Evolutionary conservation across 768 basidiomycete species (phyloP).

Genomic region (Boletus rufocinnamomeus): DNA sequence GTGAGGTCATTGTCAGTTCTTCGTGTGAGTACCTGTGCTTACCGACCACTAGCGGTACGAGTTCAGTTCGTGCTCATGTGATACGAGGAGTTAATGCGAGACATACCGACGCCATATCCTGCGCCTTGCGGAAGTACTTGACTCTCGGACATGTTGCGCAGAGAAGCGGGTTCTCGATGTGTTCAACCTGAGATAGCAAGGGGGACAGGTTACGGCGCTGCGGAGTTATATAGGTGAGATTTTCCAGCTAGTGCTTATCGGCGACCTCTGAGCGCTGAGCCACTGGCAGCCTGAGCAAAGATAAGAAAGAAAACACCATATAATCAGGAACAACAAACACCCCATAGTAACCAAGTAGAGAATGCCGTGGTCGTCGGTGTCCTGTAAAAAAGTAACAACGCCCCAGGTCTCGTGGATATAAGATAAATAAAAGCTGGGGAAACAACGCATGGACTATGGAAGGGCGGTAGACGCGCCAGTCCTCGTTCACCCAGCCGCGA

Average conservation of each 20-base stretch:
- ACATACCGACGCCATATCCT: slow-evolving; percentile 80
- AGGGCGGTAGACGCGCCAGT: background rate
- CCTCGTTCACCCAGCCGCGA: background rate
- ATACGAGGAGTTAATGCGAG: slow-evolving; percentile 1
- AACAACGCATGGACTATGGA: background rate
- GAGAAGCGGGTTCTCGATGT: background rate
- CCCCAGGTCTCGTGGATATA: too few species aligned
- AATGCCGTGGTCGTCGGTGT: background rate
- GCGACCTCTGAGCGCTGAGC: slow-evolving; percentile 4
- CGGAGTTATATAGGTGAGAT: slow-evolving; percentile 15
- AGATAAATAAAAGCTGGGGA: background rate
- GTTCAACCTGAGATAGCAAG: slow-evolving; percentile 1
- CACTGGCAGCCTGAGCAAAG: slow-evolving; percentile 1
- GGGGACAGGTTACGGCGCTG: background rate
- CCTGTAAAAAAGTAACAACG: background rate
- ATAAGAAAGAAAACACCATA: slow-evolving; percentile 16
- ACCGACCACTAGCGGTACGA: slow-evolving; percentile 51
- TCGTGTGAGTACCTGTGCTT: slow-evolving; percentile 9
- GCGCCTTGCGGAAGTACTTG: slow-evolving; percentile 74
- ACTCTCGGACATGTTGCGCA: slow-evolving; percentile 26
- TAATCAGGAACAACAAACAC: background rate
- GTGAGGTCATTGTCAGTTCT: slow-evolving; percentile 1
- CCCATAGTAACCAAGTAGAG: background rate
- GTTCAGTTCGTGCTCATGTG: background rate
- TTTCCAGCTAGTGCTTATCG: slow-evolving; percentile 18